Evolutionary conservation across 306 rosid species (phyloP).

Genomic region (Elaeagnus macrophylla): DNA sequence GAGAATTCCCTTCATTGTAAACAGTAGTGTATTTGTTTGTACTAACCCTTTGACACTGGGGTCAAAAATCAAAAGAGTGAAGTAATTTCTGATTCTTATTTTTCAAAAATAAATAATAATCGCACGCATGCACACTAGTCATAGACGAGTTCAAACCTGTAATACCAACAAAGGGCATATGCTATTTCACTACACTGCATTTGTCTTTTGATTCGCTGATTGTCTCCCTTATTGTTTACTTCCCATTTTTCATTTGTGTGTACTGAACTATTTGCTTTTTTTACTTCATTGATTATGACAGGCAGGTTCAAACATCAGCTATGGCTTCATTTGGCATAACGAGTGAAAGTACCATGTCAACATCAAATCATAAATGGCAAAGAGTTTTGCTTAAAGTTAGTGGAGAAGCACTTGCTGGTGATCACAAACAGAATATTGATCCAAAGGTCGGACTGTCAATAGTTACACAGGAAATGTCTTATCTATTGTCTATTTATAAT

Average conservation of each 20-base stretch:
- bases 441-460: slow-evolving; percentile 56
- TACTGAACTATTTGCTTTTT: neutral
- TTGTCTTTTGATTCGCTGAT: neutral
- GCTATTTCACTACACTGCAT: too few relatives aligned
- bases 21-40: too few relatives aligned
- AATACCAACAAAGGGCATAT: too few relatives aligned
- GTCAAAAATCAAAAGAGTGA: too few relatives aligned
- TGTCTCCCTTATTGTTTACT: neutral
- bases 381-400: slow-evolving; percentile 97
- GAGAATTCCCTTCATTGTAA: too few relatives aligned
- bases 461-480: neutral
- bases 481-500: slow-evolving; percentile 9
- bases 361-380: slow-evolving; percentile 55
- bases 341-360: slow-evolving; percentile 40
- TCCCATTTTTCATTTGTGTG: neutral
- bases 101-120: too few relatives aligned
- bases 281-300: slow-evolving; percentile 14
- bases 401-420: slow-evolving; percentile 98
- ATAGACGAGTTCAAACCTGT: too few relatives aligned
- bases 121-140: too few relatives aligned
- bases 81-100: too few relatives aligned
- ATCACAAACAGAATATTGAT: slow-evolving; percentile 70
- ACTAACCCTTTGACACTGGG: too few relatives aligned
- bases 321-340: slow-evolving; percentile 43
- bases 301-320: slow-evolving; percentile 47